Evolutionary conservation across 768 basidiomycete genomes (phyloP), one percentile per base, ranked within the genome.

Genomic region (Termitomyces sp.): DNA sequence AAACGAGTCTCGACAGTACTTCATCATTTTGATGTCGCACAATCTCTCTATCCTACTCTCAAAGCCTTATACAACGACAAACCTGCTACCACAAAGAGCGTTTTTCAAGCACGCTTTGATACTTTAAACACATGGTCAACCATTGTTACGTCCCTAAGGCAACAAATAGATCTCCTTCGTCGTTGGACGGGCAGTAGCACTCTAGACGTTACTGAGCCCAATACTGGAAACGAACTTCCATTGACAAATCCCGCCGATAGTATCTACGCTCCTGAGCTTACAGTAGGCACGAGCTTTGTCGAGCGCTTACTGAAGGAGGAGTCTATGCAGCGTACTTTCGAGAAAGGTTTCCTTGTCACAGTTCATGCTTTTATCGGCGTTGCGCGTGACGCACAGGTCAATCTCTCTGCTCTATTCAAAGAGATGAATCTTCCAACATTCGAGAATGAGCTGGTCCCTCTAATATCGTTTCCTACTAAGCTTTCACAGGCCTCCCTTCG

Each of bases 401-500:
- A 85, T 57, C 84, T 91, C 59, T 82, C 87, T 14, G 72, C 80
- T 19, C 73, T 84, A 52, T 94, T 98, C 71, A 78, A 82, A 63
- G 82, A 89, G 64, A 91, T 98, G 86, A 89, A 92, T 65, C 83
- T 99, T 3, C 95, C 95, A 10, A 87, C 85, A 5, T 96, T 97
- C 68, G 90, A 93, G 68, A 81, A 83, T 56, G 92, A 96, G 62
- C 81, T 98, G 19, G 84, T 94, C 10, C 87, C 91, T 41, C 80
- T 98, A 59, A 95, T 97, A 59, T 88, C 92, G n/a, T 98, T 98
- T 73, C 93, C 97, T 6, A 96, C 94, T 21, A 89, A 91, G 66
- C 86, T 99, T 50, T 89, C 94, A 5, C 91, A 97, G 66, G 95
- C 94, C 41, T 86, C 87, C 56, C 79, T 99, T 56, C 91, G 89